Conservation (phyloP, 148 eudicot genomes). For the Rhododendron kiyosumense region DNA sequence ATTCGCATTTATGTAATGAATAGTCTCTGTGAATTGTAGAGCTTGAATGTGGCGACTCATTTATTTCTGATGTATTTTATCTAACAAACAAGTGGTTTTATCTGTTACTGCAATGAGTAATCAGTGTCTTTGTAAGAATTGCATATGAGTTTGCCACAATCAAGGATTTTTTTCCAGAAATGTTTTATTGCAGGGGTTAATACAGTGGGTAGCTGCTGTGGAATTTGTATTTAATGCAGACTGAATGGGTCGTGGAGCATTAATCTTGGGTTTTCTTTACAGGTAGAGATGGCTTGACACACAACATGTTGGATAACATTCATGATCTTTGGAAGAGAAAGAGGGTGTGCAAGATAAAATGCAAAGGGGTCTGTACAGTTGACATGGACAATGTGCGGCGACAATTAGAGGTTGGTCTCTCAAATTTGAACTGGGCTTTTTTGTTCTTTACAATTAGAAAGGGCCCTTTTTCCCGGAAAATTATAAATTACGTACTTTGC, state of each 20-base stretch:
- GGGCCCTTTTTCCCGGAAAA: neutral
- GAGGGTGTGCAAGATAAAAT: constrained; percentile 93
- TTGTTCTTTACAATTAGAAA: no score
- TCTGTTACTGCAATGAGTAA: neutral
- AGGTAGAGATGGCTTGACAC: constrained; percentile 99
- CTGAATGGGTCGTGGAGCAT: neutral
- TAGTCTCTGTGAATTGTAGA: neutral
- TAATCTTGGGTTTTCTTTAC: constrained; percentile 6
- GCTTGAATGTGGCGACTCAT: neutral
- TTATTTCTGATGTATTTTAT: neutral
- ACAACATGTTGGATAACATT: constrained; percentile 96
- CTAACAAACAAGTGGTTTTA: neutral
- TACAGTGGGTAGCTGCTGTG: neutral
- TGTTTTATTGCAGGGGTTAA: neutral
- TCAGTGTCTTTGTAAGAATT: neutral
- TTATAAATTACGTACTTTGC: neutral
- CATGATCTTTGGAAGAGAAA: constrained; percentile 96
- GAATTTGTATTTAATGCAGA: neutral
- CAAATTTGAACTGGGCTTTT: neutral
- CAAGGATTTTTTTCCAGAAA: neutral
- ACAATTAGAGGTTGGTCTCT: constrained; percentile 80
- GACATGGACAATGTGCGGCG: constrained; percentile 88
- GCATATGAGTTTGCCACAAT: no score
- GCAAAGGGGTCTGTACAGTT: constrained; percentile 96
- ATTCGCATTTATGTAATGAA: neutral